These are phyloP conservation scores for Colletotrichum abscissum DNA, from an alignment of 2,329 filamentous ascomycete species.

Conservation along the genomic window DNA sequence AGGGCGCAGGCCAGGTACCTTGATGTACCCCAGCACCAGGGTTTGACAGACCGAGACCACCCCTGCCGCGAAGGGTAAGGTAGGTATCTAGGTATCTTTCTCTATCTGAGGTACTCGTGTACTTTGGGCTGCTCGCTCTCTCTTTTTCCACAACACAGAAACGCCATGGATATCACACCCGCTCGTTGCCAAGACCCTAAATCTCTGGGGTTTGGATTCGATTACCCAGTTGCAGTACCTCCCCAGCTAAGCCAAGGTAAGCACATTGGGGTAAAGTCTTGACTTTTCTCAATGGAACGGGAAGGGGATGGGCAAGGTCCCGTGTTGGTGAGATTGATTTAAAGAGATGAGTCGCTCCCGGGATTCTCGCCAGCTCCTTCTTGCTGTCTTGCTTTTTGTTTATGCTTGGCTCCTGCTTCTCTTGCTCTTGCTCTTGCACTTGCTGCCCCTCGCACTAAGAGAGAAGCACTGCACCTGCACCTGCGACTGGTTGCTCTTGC, in stretches of 20 bases:
- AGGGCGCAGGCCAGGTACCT: neutral
- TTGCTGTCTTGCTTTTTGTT: neutral
- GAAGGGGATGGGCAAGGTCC: neutral
- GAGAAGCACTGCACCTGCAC: neutral
- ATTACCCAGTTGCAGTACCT: neutral
- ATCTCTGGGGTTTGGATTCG: neutral
- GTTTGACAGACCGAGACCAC: neutral
- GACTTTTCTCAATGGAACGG: neutral
- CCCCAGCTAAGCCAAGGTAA: neutral
- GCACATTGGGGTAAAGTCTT: neutral
- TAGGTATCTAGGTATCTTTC: neutral
- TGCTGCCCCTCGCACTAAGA: neutral
- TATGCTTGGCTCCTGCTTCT: neutral
- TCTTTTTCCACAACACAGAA: neutral
- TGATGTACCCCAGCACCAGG: neutral
- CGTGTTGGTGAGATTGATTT: neutral
- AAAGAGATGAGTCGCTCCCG: slow-evolving; percentile 16
- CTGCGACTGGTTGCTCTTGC: neutral
- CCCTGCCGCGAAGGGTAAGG: neutral
- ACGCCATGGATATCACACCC: neutral
- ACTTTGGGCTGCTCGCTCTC: neutral
- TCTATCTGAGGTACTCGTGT: neutral
- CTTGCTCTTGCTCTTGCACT: slow-evolving; percentile 11
- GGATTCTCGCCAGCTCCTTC: neutral
- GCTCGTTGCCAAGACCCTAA: slow-evolving; percentile 26